Percentiles rank a stretch among this genome's conserved stretches.
These are phyloP conservation scores for Pythium scleroteichum DNA, from an alignment of 352 stramenopile genomes.

Conservation along the genomic window DNA sequence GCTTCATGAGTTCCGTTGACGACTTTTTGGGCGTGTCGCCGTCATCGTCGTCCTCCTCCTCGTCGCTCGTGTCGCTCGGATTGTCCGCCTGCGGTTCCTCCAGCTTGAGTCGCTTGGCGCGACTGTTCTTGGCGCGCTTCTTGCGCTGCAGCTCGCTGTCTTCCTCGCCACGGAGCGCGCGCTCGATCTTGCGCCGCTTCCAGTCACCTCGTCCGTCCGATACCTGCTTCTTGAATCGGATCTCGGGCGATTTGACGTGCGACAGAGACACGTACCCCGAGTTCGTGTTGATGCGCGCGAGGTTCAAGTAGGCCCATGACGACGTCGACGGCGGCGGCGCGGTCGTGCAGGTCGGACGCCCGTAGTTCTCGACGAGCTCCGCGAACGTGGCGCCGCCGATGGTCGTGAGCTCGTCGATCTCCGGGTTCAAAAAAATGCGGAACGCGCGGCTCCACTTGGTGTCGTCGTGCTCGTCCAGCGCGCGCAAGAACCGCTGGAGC, in stretches of 20 bases:
- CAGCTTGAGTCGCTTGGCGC: slow-evolving; percentile 19
- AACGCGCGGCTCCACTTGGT: slow-evolving; percentile 62
- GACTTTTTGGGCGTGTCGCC: slow-evolving; percentile 14
- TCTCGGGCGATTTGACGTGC: slow-evolving; percentile 70
- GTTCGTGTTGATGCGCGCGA: slow-evolving; percentile 38
- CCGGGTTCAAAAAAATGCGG: slow-evolving; percentile 60
- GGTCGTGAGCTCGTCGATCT: slow-evolving; percentile 47
- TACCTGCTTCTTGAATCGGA: slow-evolving; percentile 64
- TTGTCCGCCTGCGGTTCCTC: slow-evolving; percentile 31
- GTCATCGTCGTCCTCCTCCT: slow-evolving; percentile 36
- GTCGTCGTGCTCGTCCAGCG: slow-evolving; percentile 58
- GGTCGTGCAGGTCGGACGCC: background rate
- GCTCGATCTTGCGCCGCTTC: slow-evolving; percentile 56
- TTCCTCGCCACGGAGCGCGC: slow-evolving; percentile 34
- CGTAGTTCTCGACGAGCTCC: slow-evolving; percentile 21
- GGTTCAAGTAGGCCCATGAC: slow-evolving; percentile 18
- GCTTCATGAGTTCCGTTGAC: slow-evolving; percentile 49
- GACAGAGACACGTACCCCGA: slow-evolving; percentile 79
- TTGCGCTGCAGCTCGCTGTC: slow-evolving; percentile 18
- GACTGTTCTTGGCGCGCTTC: slow-evolving; percentile 17
- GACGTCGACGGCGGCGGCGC: slow-evolving; percentile 8
- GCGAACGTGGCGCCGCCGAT: slow-evolving; percentile 34
- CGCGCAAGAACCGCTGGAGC: slow-evolving; percentile 59
- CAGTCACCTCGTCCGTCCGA: slow-evolving; percentile 53
- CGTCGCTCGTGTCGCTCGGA: slow-evolving; percentile 31